Base-by-base conservation (phyloP, 2,329 filamentous ascomycete species). In the Camptophora hylomeconis region DNA sequence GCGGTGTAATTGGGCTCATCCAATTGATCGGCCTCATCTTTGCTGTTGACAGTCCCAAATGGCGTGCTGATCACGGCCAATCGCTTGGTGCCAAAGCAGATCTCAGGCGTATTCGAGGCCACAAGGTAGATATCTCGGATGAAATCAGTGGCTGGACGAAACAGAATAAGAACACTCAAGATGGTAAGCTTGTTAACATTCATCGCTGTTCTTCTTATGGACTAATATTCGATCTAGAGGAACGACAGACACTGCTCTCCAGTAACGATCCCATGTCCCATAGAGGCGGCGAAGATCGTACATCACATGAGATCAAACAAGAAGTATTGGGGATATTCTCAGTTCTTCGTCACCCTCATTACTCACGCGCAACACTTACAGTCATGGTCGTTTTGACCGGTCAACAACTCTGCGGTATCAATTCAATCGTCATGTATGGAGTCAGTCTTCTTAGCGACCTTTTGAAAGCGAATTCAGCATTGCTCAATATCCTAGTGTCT, bases 371-470 rank as follows among this genome's bases (percentile, higher is more conserved):
- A 29, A 75, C 92, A 30, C 65, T 89, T 35, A 83, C 86, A 4
- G 81, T 92, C 3, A 68, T 92, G 9, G 83, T 82, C 2, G 75
- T 92, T 42, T 94, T 94, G 84, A 67, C 86, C 33, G 76, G 80
- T 0, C 87, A 95, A 51, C 87, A 95, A 53, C 65, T 94, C 20
- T 87, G 80, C 34, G 87, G 83, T 25, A 87, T 95, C 59, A 95
- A 98, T 67, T 87, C 79, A 33, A 87, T 95, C 48, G 79, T 95
- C 56, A 94, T 98, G 19, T 98, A 98, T 56, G 92, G 86, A 2
- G 89, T 95, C 5, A 84, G 81, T 1, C 72, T 98, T 1, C 69
- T 98, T 9, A 73, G 79, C 17, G 74, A 75, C 38, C 68, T 95
- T 2, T 69, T 98, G 0, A 79, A 82, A 3, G 72, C 83, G 25